Percentiles rank a stretch among this genome's conserved stretches.
Evolutionary conservation across 169 alveolate species (phyloP).

Genomic region (Cryptosporidium canis): DNA sequence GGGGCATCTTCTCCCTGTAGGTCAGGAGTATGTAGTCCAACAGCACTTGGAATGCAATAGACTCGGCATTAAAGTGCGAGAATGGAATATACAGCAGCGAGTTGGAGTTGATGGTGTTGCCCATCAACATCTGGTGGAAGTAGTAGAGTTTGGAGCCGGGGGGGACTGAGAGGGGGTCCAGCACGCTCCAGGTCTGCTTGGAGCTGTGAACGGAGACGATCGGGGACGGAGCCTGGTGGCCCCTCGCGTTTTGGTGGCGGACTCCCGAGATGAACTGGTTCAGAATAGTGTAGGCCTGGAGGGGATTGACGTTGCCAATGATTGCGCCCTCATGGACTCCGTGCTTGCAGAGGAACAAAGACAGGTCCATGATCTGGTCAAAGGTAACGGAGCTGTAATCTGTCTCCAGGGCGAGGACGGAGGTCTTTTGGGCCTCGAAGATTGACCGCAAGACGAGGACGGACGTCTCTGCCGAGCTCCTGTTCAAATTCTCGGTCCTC

Average conservation of each 20-base stretch:
- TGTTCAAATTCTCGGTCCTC: neutral
- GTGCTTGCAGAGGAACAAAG: neutral
- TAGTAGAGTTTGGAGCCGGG: neutral
- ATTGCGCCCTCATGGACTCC: constrained; percentile 40
- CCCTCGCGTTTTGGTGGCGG: neutral
- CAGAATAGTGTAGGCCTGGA: constrained; percentile 1
- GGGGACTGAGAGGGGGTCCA: neutral
- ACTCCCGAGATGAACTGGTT: neutral
- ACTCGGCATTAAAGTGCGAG: neutral
- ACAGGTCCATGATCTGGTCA: constrained; percentile 24
- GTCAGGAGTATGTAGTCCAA: neutral
- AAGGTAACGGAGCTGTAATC: neutral
- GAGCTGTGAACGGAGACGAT: neutral
- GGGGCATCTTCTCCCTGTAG: neutral
- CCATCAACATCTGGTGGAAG: neutral
- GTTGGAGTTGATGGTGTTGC: neutral
- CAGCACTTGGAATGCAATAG: neutral
- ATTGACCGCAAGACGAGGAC: neutral
- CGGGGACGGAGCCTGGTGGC: neutral
- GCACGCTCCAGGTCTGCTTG: constrained; percentile 5
- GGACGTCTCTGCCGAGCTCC: neutral
- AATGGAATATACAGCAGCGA: constrained; percentile 36
- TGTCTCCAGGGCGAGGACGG: neutral
- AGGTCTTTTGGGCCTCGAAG: neutral
- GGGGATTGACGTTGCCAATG: constrained; percentile 12